These are phyloP conservation scores for Penicillium steckii DNA, from an alignment of 495 filamentous ascomycete genomes.

Conservation along the genomic window DNA sequence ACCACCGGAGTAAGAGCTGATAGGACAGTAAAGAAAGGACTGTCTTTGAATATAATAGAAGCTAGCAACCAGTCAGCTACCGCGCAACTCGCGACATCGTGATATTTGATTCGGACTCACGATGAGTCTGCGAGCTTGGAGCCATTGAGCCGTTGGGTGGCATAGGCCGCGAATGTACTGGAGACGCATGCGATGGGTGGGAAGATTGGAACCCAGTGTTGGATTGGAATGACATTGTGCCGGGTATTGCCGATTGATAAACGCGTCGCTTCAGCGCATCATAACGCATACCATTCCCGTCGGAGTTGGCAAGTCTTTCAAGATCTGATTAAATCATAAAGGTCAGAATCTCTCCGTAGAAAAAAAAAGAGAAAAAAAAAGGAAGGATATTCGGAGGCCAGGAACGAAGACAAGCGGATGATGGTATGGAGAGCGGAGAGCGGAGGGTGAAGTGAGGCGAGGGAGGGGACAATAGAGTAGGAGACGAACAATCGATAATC, in stretches of 20 bases:
- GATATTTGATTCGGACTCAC: conserved; percentile 8
- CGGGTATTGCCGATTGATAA: conserved; percentile 31
- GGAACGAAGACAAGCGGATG: background rate
- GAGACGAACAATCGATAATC: conserved; percentile 69
- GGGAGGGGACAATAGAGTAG: conserved; percentile 8
- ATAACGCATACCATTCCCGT: conserved; percentile 31
- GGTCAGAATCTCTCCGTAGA: conserved; percentile 1
- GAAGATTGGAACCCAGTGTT: conserved; percentile 28
- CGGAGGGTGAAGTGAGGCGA: background rate
- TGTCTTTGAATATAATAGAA: conserved; percentile 62
- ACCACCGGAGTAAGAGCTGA: conserved; percentile 58
- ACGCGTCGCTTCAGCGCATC: conserved; percentile 34
- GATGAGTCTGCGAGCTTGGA: conserved; percentile 33
- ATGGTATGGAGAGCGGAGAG: background rate
- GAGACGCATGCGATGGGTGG: conserved; percentile 4
- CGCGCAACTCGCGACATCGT: background rate
- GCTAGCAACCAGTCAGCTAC: conserved; percentile 19
- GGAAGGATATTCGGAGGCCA: background rate
- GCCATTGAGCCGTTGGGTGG: conserved; percentile 29
- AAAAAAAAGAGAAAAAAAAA: background rate
- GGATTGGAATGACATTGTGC: conserved; percentile 21
- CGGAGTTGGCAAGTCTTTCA: conserved; percentile 32
- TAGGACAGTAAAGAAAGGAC: conserved; percentile 71
- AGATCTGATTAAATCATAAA: conserved; percentile 27
- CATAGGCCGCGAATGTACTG: conserved; percentile 29